Base-by-base conservation (phyloP, 495 filamentous ascomycete genomes). In the Aspergillus coremiiformis region DNA sequence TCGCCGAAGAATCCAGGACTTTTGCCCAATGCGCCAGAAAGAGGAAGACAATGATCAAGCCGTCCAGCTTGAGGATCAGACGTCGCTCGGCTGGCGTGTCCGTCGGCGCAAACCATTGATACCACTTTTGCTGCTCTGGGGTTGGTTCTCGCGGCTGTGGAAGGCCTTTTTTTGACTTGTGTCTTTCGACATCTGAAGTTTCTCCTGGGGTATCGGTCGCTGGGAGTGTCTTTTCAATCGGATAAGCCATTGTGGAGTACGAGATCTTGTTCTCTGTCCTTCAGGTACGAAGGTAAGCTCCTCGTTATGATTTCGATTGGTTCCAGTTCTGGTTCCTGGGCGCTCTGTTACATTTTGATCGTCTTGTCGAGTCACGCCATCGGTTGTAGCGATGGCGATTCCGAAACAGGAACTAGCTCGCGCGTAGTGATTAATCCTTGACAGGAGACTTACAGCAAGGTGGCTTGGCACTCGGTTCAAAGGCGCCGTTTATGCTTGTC, bases 21-120 rank as follows among this genome's bases (percentile, higher is more conserved):
- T 75, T 72, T 21, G 64, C 64, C 70, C 70, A 73, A 44, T 72
- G 69, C 0, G 66, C 61, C 44, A 72, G 45, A 33, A 72, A 67
- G 11, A 66, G 64, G 37, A 57, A 65, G 19, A 63, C 57, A 19
- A 65, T 58, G 39, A 65, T 65, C 29, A 65, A 41, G 2, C 68
- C 58, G 53, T 73, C 72, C 39, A 75, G 65, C 43, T 73, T 75
- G 27, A 62, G 61, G 45, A 75, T 68, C 52, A 75, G 55, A 3
- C 56, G 58, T n/a, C 72, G 59, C 55, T 75, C 70, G n/a, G 60
- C 64, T 1, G 66, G 61, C 24, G 65, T 68, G 46, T 69, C 69
- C 8, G 58, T 60, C 30, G 64, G 63, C 20, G 63, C 58, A 50
- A 66, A 73, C 65, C 67, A 73, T n/a, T 70, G 59, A 52, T 71